These are phyloP conservation scores for Rhodotorula mucilaginosa DNA, from an alignment of 1,284 basidiomycete genomes.

Conservation along the genomic window DNA sequence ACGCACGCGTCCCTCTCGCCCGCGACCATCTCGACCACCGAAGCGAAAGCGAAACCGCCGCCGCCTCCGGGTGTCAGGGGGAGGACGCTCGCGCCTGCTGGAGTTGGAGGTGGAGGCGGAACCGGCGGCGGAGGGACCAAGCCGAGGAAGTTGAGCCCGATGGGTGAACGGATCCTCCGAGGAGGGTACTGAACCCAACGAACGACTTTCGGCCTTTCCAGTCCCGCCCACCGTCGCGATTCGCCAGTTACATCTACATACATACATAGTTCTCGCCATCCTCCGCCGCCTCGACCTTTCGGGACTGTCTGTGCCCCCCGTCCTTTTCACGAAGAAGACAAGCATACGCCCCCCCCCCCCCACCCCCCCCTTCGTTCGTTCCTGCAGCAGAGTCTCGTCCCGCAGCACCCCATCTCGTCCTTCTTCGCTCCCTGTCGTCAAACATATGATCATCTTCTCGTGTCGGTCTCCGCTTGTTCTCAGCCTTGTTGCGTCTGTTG, in stretches of 20 bases:
- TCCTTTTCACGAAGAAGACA: too few relatives aligned
- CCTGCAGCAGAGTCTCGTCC: too few relatives aligned
- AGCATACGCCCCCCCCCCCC: too few relatives aligned
- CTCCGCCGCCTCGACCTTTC: too few relatives aligned
- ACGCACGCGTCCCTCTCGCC: constrained; percentile 9
- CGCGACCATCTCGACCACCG: background rate
- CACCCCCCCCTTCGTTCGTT: too few relatives aligned
- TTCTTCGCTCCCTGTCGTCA: background rate
- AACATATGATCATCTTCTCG: background rate
- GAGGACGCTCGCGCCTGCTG: background rate
- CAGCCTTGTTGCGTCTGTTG: background rate
- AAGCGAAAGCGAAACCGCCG: background rate
- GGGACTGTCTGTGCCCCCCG: too few relatives aligned
- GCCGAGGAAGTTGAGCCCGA: constrained; percentile 32
- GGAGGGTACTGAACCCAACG: constrained; percentile 20
- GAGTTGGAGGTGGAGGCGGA: background rate
- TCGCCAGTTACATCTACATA: background rate
- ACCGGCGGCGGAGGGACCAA: background rate
- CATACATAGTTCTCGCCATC: too few relatives aligned
- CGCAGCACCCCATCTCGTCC: background rate
- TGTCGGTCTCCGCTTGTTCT: background rate
- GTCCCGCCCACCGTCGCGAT: background rate
- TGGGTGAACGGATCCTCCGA: constrained; percentile 33
- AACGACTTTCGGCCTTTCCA: background rate
- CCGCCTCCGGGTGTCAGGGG: background rate